Percentiles rank a stretch among this genome's conserved stretches.
phyloP scores from a whole-genome alignment of 805 yeast genomes.

The Suhomyces canberraensis region DNA sequence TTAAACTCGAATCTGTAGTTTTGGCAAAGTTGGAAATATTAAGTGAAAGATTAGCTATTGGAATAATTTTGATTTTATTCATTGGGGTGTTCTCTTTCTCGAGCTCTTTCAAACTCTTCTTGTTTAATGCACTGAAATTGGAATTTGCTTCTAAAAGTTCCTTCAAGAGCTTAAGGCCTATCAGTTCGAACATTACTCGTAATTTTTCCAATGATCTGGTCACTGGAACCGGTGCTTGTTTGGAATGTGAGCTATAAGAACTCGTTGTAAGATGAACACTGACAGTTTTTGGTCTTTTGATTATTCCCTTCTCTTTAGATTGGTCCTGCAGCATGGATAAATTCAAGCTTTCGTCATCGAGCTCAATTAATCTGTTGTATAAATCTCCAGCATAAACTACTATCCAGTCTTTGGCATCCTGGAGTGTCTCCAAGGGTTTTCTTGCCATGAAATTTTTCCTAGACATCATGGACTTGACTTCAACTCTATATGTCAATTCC shows the following conservation, averaged over 20 bases:
- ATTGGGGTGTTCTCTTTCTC: constrained; percentile 9
- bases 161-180: constrained; percentile 36
- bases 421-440: constrained; percentile 45
- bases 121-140: constrained; percentile 21
- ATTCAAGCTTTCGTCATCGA: constrained; percentile 60
- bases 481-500: constrained; percentile 57
- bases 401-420: constrained; percentile 74
- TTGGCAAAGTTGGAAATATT: constrained; percentile 54
- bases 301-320: constrained; percentile 19
- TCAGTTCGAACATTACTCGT: constrained; percentile 18
- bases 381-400: constrained; percentile 81
- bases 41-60: constrained; percentile 50
- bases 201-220: constrained; percentile 31
- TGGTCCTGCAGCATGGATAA: constrained; percentile 21
- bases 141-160: constrained; percentile 33
- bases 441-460: constrained; percentile 71
- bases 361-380: constrained; percentile 63
- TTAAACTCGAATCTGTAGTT: constrained; percentile 31
- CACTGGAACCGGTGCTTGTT: constrained; percentile 40
- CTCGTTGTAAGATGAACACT: constrained; percentile 34
- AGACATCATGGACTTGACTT: constrained; percentile 84
- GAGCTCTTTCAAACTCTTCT: constrained; percentile 16
- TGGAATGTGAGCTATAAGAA: constrained; percentile 27
- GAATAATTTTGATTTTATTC: constrained; percentile 28
- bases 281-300: constrained; percentile 55